A percentile compares a stretch with the other conserved stretches of the same genome.
phyloP scores from a whole-genome alignment of 306 rosid genomes.

The Rubus parviflorus region DNA sequence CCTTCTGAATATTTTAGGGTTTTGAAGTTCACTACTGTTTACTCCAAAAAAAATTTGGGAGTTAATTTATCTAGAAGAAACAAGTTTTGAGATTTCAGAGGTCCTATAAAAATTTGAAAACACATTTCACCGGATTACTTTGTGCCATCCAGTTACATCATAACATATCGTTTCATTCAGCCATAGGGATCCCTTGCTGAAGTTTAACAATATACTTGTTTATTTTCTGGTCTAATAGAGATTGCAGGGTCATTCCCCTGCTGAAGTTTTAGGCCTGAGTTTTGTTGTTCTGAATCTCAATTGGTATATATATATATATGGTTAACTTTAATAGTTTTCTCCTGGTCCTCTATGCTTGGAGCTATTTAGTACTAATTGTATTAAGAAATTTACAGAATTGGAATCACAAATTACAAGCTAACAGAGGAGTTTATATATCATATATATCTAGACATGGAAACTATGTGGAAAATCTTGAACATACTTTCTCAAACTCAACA shows the following conservation, averaged over 20 bases:
- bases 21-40: neutral
- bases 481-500: no score
- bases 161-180: neutral
- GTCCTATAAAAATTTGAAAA: neutral
- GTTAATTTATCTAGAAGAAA: neutral
- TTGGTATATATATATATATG: neutral
- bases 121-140: neutral
- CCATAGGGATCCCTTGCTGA: no score
- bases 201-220: no score
- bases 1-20: no score
- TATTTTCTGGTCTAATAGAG: no score
- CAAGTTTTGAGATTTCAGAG: neutral
- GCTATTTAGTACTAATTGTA: conserved; percentile 1
- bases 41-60: neutral
- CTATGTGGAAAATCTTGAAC: no score
- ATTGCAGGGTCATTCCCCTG: no score
- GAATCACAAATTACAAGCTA: neutral
- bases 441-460: no score
- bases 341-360: conserved; percentile 7
- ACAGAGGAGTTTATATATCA: neutral
- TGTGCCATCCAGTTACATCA: neutral
- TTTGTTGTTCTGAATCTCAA: neutral
- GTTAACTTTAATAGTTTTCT: neutral
- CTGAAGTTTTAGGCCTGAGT: neutral
- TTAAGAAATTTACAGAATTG: neutral